Base-by-base conservation (phyloP, 352 stramenopile genomes). In the Globisporangium parvum region DNA sequence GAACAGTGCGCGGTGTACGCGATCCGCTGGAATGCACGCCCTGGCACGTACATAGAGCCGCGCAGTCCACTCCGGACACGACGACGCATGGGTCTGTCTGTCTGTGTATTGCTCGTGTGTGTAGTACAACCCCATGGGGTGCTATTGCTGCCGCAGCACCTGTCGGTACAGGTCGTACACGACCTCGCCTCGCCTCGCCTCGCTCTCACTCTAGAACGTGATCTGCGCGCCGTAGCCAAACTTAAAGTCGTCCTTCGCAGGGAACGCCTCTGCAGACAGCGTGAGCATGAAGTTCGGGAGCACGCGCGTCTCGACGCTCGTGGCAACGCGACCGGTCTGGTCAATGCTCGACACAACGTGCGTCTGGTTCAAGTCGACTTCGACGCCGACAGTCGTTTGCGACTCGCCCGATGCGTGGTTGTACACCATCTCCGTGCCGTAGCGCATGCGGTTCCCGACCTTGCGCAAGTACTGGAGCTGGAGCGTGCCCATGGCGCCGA, bases 191-290 rank as follows among this genome's bases (percentile, higher is more conserved):
- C 31, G 31, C 31, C 31, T 37, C 31, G n/a, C n/a, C n/a, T n/a
- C n/a, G n/a, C n/a, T 37, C 31, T 37, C 11, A 18, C 57, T 79
- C 71, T 91, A 91, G 70, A 91, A 91, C 57, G 80, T 88, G 80
- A 94, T 82, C 75, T 94, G 81, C 57, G 85, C 82, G 59, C 86
- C 86, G 64, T 96, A 96, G 66, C 86, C 86, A 77, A 96, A 94
- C 70, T 93, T 93, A 70, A 94, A 91, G 59, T 92, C 86, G 65
- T 94, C 83, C 72, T 93, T 93, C 48, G 80, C 74, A 35, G 86
- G 86, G 60, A 83, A 92, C 49, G 79, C 83, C 62, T 94, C 86
- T 52, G 84, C 84, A 39, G 86, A 91, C 42, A 96, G 73, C 51
- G 85, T 79, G 42, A 96, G 70, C 69, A 85, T 71, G 51, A 96